Evolutionary conservation across 1,284 basidiomycete genomes (phyloP), one percentile per base, ranked within the genome.

Genomic region (Cryptococcus hybrid): DNA sequence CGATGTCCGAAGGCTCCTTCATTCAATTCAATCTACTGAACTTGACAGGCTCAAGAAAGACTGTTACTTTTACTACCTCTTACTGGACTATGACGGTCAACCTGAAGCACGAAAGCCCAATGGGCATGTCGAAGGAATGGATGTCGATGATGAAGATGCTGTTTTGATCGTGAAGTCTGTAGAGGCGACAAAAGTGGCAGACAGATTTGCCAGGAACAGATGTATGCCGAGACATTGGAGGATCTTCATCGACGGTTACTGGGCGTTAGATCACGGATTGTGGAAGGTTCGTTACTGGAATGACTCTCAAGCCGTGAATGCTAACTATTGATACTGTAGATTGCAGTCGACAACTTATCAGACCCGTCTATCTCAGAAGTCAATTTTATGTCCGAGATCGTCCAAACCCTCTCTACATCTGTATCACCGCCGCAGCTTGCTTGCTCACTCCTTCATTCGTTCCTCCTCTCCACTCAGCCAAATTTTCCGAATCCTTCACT

Each of bases 1-100:
- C 3, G 66, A 36, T 7, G 46, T 70, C 7, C 64, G 74, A 7
- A 61, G 70, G 39, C 65, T 76, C 1, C 60, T 75, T 7, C 56
- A 65, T 35, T 57, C 68, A 1, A 70, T 76, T 39, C 57, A 69
- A 30, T 57, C 60, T 7, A 57, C 64, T 11, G 53, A 57, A 1
- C 55, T 71, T 8, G 69, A 73, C 51, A 59, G 75, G 6, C 58
- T 74, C 30, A 72, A 75, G 61, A 60, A 67, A 42, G 75, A 75
- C 60, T 73, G 71, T 56, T 70, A 73, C 53, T 60, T 67, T 46
- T 76, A 75, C 61, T 76, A 76, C 56, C 64, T 76, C 13, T 53
- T 74, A 38, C 56, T 60, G 40, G 73, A 75, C 47, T 64, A 63
- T 42, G 69, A 70, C 43, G 56, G 51, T 7, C 40, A 24, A 9